Conservation (phyloP, 1,284 basidiomycete genomes). For the Inonotus hispidus region DNA sequence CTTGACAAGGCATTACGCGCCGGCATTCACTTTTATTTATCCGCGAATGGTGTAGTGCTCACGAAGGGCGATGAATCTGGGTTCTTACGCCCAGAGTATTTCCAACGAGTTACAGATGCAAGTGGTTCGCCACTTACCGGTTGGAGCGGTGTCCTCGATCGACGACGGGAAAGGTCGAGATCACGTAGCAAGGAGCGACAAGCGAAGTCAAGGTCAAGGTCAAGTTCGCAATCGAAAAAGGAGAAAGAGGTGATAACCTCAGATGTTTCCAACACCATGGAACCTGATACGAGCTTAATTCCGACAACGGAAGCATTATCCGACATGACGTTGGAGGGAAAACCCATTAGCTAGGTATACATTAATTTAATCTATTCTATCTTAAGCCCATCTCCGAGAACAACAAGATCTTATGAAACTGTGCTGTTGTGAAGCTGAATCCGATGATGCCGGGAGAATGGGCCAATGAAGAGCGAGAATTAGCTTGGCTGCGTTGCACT, state of each 20-base stretch:
- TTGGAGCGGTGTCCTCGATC: slow-evolving; percentile 27
- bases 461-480: neutral
- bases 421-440: neutral
- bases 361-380: neutral
- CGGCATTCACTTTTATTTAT: slow-evolving; percentile 69
- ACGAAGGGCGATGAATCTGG: slow-evolving; percentile 65
- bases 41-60: slow-evolving; percentile 80
- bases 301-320: neutral
- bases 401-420: neutral
- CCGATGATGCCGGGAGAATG: neutral
- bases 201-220: neutral
- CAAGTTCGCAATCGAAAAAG: neutral
- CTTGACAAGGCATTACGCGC: slow-evolving; percentile 64
- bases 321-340: neutral
- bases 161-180: neutral
- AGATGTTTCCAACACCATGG: neutral
- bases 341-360: neutral
- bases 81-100: slow-evolving; percentile 52
- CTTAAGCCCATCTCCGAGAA: neutral
- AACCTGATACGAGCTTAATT: neutral
- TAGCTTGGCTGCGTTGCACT: neutral
- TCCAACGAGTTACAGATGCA: slow-evolving; percentile 51
- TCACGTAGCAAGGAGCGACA: neutral
- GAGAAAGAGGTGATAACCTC: neutral
- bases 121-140: slow-evolving; percentile 30